These are phyloP conservation scores for Lentinula sp. DNA, from an alignment of 768 basidiomycete species.

Conservation along the genomic window DNA sequence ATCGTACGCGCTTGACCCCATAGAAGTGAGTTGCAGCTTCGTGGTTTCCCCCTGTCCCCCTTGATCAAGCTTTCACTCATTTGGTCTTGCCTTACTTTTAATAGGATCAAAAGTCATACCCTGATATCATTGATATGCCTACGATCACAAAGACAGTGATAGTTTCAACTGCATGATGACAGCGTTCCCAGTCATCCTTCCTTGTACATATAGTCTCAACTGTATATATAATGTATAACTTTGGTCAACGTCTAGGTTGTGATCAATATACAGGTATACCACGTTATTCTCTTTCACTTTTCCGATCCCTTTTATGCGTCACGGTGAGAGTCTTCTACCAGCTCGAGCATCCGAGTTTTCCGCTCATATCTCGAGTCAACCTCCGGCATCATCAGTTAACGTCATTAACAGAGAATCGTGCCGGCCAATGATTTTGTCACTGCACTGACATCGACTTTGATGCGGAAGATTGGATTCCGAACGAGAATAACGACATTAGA, in stretches of 20 bases:
- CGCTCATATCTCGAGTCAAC: no score
- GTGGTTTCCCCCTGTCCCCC: no score
- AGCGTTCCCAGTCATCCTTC: not conserved
- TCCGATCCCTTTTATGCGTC: no score
- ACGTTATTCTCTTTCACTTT: not conserved
- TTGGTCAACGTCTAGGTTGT: not conserved
- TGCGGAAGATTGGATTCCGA: no score
- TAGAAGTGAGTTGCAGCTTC: not conserved
- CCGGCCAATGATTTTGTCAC: no score
- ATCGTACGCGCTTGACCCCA: not conserved
- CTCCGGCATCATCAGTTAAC: no score
- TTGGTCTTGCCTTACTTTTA: not conserved
- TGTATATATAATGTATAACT: not conserved
- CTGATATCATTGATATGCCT: conserved; percentile 1
- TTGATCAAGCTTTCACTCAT: no score
- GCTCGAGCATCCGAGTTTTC: no score
- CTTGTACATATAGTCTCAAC: not conserved
- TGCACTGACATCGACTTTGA: no score
- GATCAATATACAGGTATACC: not conserved
- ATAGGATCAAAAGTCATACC: not conserved
- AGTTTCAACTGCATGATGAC: not conserved
- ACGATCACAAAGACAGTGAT: not conserved
- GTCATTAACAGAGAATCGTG: no score
- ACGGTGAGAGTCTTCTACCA: no score
- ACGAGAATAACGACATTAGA: no score